phyloP scores from a whole-genome alignment of 2,329 filamentous ascomycete species.

The Penicillium vulpinum region DNA sequence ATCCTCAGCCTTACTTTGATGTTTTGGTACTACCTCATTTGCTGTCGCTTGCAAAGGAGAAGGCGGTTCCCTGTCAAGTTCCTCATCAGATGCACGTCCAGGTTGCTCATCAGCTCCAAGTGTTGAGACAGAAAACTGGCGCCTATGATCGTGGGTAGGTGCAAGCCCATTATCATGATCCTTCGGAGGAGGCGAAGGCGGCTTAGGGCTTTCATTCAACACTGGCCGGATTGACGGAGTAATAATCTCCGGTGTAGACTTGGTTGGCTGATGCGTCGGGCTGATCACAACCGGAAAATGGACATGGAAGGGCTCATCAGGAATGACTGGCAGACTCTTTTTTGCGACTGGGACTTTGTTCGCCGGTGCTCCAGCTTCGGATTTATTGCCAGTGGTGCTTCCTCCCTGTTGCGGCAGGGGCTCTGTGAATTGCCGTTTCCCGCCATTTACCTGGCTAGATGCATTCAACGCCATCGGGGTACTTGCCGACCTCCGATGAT shows the following conservation, averaged over 20 bases:
- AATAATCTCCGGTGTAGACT: not conserved
- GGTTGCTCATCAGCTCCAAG: slow-evolving; percentile 24
- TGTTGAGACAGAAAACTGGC: slow-evolving; percentile 30
- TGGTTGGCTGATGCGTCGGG: not conserved
- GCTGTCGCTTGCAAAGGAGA: slow-evolving; percentile 17
- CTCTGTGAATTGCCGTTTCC: not conserved
- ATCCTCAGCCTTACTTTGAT: not conserved
- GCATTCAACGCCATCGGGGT: not conserved
- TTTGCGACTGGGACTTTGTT: not conserved
- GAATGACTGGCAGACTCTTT: slow-evolving; percentile 9
- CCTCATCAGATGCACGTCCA: slow-evolving; percentile 1
- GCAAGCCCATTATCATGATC: slow-evolving; percentile 6
- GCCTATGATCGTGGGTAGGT: slow-evolving; percentile 9
- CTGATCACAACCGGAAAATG: not conserved
- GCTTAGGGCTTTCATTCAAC: slow-evolving; percentile 8
- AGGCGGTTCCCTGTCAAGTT: slow-evolving; percentile 12
- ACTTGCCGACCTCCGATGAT: slow-evolving; percentile 1
- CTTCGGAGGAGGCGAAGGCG: slow-evolving; percentile 10
- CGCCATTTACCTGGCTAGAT: not conserved
- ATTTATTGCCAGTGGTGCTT: not conserved
- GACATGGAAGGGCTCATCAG: slow-evolving; percentile 5
- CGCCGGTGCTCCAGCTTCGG: not conserved
- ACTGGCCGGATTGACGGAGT: slow-evolving; percentile 17
- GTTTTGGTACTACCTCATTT: not conserved
- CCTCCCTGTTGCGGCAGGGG: not conserved